These are phyloP conservation scores for Claviceps sp. DNA, from an alignment of 2,329 filamentous ascomycete species.

Conservation along the genomic window DNA sequence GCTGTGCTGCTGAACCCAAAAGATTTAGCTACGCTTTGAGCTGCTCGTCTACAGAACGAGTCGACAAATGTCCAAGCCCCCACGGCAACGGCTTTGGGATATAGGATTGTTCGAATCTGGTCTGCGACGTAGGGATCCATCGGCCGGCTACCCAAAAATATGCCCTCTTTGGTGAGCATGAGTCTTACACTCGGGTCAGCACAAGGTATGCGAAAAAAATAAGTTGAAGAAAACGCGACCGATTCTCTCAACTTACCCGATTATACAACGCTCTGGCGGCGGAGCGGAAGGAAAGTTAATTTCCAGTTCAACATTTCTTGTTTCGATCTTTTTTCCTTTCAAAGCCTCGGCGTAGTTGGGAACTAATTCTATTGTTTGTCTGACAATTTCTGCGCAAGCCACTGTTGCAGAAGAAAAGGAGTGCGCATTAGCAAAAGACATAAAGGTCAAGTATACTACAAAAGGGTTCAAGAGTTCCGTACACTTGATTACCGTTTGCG, in stretches of 20 bases:
- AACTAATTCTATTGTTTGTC: constrained; percentile 26
- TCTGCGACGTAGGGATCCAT: constrained; percentile 35
- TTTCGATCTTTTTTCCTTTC: constrained; percentile 33
- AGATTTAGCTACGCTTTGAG: constrained; percentile 27
- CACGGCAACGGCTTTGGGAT: constrained; percentile 37
- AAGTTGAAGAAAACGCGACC: not conserved
- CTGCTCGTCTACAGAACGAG: constrained; percentile 32
- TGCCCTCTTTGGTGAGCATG: constrained; percentile 33
- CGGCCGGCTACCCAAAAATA: constrained; percentile 32
- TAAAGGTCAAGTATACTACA: not conserved
- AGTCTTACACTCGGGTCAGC: constrained; percentile 24
- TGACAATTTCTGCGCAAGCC: constrained; percentile 21
- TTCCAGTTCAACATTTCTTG: constrained; percentile 45
- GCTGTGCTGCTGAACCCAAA: constrained; percentile 28
- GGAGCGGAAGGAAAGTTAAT: constrained; percentile 45
- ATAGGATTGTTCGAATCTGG: constrained; percentile 34
- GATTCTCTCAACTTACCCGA: constrained; percentile 33
- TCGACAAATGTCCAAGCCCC: constrained; percentile 39
- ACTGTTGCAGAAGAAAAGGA: constrained; percentile 8
- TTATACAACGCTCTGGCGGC: constrained; percentile 45
- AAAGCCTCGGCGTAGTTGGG: constrained; percentile 26
- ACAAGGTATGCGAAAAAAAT: not conserved
- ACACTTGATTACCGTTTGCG: constrained; percentile 35
- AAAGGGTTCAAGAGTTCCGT: constrained; percentile 9
- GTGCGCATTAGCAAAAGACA: not conserved